Evolutionary conservation across 2,329 filamentous ascomycete species (phyloP), one percentile per base, ranked within the genome.

Genomic region (Botrytis deweyae): DNA sequence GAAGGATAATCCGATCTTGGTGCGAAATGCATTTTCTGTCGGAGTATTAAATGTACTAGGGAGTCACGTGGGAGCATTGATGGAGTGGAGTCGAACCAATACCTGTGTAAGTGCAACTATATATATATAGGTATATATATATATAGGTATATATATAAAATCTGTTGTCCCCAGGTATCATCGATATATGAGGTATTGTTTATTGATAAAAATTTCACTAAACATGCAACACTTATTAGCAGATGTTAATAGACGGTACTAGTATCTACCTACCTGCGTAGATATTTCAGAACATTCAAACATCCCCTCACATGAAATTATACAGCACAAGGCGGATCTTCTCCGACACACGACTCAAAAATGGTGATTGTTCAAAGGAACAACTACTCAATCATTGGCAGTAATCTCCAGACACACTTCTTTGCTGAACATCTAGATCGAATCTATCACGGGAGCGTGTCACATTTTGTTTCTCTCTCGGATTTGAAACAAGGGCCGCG

Each of bases 401-500:
- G 46, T 20, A 22, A 25, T 22, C 46, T 52, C 65, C 29, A 14
- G 5, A 67, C 46, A 52, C 5, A 49, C 46, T 55, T 55, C 33
- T 52, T 52, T 67, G 22, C 33, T n/a, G 38, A 67, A 67, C 33
- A 67, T 67, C 36, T n/a, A 67, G 46, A 55, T 42, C 65, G 38
- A 49, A 55, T 55, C 36, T 55, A 55, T 9, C 16, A 44, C 18
- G 16, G 42, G 22, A 18, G 18, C 62, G 40, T 33, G 36, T 44
- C 55, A 42, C 36, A 33, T 33, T 29, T 55, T 58, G 36, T 68
- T 68, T 58, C 65, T 67, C 49, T 58, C 49, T 44, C 8, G 10
- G 25, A n/a, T 29, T 68, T 68, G 66, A 69, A 69, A 69, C 49
- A 44, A 42, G 29, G 49, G 49, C 66, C 36, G 49, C 38, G 18